phyloP scores from a whole-genome alignment of 169 alveolate genomes.

The Besnoitia besnoiti region DNA sequence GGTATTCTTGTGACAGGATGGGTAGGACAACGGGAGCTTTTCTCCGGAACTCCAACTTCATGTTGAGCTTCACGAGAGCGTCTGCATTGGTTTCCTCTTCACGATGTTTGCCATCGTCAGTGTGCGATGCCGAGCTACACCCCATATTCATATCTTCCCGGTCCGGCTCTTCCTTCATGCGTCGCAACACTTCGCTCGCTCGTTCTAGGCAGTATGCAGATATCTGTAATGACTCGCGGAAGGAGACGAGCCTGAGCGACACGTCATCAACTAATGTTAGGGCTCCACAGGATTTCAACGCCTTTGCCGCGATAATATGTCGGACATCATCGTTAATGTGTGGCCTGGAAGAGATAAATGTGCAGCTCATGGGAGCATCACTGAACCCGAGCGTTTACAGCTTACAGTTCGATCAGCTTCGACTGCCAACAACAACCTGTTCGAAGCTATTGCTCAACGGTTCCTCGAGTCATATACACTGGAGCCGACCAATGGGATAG shows the following conservation, averaged over 20 bases:
- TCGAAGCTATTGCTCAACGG: neutral
- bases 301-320: conserved; percentile 8
- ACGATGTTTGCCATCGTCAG: neutral
- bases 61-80: neutral
- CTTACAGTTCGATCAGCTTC: conserved; percentile 34
- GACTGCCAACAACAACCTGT: conserved; percentile 33
- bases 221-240: neutral
- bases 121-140: neutral
- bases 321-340: neutral
- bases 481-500: neutral
- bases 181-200: neutral
- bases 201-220: conserved; percentile 10
- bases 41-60: neutral
- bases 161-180: neutral
- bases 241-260: neutral
- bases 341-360: neutral
- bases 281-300: neutral
- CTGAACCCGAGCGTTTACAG: neutral
- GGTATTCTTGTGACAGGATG: neutral
- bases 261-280: neutral
- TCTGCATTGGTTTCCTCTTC: neutral
- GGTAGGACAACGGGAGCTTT: conserved; percentile 1
- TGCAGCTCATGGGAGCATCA: neutral
- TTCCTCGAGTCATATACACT: too few species aligned
- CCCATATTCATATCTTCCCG: neutral